Base-by-base conservation (phyloP, 23 red algal genomes). In the Rhodosorus marinus region DNA sequence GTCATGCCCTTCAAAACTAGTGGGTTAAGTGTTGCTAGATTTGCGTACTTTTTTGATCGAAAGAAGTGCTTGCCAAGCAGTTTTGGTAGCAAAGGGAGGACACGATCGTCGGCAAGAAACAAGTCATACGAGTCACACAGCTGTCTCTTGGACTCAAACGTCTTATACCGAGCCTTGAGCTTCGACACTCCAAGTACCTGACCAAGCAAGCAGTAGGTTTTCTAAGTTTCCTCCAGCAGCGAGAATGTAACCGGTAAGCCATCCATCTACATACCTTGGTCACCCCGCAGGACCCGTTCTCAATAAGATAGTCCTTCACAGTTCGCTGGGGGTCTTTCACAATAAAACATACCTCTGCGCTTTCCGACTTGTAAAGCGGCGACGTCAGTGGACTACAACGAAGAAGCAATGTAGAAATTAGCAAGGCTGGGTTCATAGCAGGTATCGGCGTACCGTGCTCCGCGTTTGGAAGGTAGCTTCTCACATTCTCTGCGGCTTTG, bases 71-170 rank as follows among this genome's bases (percentile, higher is more conserved):
- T 66, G 20, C 83, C 73, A 2, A 92, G 33, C 35, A 79, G 22
- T 31, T 59, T 72, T 0, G 74, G 61, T 55, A 92, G 75, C 83
- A 92, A 72, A 28, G 54, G 62, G 14, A 59, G 58, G 19, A 92
- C 83, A 4, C 72, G 56, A 1, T 74, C 52, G 31, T 92, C 83
- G 14, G 76, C 83, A 22, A 92, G 52, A 56, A 92, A 92, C 5
- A 80, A 22, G 23, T 92, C 83, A 54, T 74, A 80, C 52, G 53
- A 29, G 17, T 54, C 52, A 6, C 54, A 5, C 1, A 92, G 62
- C 36, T 92, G 57, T 49, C 83, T 62, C 32, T 54, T 59, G 15
- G 51, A 69, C 58, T 80, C 83, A 49, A 64, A 76, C 8, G 83
- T 79, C 23, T 54, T 48, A 28, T 92, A 92, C 6, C 62, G 59